These are phyloP conservation scores for Neopestalotiopsis sp. DNA, from an alignment of 2,329 filamentous ascomycete genomes.

Conservation along the genomic window DNA sequence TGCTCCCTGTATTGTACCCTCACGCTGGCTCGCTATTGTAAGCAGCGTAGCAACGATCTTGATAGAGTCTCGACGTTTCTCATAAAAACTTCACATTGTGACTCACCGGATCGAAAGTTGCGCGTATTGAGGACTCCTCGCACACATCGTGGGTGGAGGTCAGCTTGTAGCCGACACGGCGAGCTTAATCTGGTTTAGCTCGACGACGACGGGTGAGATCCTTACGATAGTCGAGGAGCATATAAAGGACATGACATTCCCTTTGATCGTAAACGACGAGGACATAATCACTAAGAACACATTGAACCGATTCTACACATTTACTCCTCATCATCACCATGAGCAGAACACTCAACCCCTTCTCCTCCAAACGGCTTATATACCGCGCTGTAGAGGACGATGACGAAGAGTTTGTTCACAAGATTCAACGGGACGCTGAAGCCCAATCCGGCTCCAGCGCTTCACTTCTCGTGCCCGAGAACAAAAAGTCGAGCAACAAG, in stretches of 20 bases:
- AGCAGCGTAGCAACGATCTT: too few relatives aligned
- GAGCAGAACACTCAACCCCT: slow-evolving; percentile 34
- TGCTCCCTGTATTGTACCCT: too few relatives aligned
- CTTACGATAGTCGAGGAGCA: background rate
- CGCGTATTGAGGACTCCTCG: background rate
- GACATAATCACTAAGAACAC: background rate
- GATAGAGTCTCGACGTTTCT: too few relatives aligned
- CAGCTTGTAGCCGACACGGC: background rate
- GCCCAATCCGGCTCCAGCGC: slow-evolving; percentile 35
- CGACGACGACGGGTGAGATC: background rate
- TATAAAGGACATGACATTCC: background rate
- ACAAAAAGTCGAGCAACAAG: slow-evolving; percentile 32
- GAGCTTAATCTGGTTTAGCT: slow-evolving; percentile 11
- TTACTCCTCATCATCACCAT: background rate
- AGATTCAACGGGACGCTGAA: slow-evolving; percentile 35
- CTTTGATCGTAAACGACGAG: background rate
- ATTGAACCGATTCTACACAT: background rate
- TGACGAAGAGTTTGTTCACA: slow-evolving; percentile 36
- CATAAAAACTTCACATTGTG: too few relatives aligned
- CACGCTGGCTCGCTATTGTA: too few relatives aligned
- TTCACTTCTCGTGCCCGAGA: slow-evolving; percentile 36
- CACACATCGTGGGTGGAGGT: background rate
- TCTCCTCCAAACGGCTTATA: slow-evolving; percentile 42
- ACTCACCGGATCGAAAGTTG: background rate
- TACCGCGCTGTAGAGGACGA: slow-evolving; percentile 43